These are phyloP conservation scores for Trametes sanguinea DNA, from an alignment of 768 basidiomycete genomes.

Conservation along the genomic window DNA sequence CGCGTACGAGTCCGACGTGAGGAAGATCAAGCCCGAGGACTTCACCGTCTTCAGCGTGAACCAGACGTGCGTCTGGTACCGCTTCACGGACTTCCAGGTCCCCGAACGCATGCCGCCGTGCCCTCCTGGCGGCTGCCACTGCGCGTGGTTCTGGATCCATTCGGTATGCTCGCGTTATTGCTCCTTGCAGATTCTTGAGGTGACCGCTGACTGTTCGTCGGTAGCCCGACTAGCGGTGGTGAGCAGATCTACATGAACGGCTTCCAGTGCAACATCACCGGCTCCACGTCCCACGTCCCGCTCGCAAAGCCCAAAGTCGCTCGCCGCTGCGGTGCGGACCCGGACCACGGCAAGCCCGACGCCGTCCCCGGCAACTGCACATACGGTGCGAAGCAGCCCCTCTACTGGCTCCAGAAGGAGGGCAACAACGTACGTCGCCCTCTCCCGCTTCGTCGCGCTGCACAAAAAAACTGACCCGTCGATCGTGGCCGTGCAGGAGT, in stretches of 20 bases:
- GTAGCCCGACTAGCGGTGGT: slow-evolving; percentile 53
- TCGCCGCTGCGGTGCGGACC: slow-evolving; percentile 65
- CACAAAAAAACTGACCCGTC: too few relatives aligned
- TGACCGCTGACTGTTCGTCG: background rate
- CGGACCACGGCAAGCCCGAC: slow-evolving; percentile 43
- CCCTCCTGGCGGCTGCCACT: slow-evolving; percentile 61
- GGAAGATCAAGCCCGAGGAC: slow-evolving; percentile 60
- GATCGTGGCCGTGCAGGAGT: slow-evolving; percentile 48
- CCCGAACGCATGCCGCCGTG: slow-evolving; percentile 70
- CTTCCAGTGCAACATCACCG: slow-evolving; percentile 65
- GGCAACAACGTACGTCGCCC: slow-evolving; percentile 54
- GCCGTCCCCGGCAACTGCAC: slow-evolving; percentile 65
- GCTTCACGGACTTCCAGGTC: slow-evolving; percentile 69
- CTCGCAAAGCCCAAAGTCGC: slow-evolving; percentile 59
- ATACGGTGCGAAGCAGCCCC: slow-evolving; percentile 67
- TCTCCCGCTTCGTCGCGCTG: background rate
- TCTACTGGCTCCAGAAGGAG: slow-evolving; percentile 70
- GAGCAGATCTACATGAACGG: slow-evolving; percentile 79
- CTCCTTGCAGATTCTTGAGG: background rate
- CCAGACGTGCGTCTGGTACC: slow-evolving; percentile 72
- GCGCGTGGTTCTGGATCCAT: slow-evolving; percentile 78
- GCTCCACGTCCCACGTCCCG: slow-evolving; percentile 49
- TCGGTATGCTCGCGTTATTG: slow-evolving; percentile 38
- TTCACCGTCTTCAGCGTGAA: slow-evolving; percentile 78
- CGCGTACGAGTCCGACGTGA: slow-evolving; percentile 66